Conservation (phyloP, 306 rosid genomes). For the Vigna unguiculata region DNA sequence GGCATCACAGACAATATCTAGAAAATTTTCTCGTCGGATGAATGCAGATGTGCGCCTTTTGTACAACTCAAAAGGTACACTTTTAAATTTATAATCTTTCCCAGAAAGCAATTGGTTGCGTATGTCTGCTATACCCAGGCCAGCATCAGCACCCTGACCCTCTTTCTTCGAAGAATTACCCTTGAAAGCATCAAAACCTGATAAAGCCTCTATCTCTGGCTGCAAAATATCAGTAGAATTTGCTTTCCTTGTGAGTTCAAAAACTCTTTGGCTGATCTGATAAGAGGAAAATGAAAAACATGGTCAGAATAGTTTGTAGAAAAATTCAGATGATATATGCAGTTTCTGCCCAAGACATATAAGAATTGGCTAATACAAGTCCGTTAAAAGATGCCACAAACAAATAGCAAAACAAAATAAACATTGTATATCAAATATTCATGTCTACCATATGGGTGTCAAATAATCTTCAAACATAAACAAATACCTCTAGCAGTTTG, state of each 20-base stretch:
- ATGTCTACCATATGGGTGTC: background rate
- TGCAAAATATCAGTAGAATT: slow-evolving; percentile 50
- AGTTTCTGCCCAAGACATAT: slow-evolving; percentile 12
- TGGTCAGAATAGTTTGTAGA: slow-evolving; percentile 17
- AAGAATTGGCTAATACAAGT: background rate
- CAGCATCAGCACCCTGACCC: slow-evolving; percentile 19
- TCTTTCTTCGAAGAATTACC: slow-evolving; percentile 47
- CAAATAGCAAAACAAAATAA: background rate
- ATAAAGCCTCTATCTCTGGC: slow-evolving; percentile 51
- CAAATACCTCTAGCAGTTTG: background rate
- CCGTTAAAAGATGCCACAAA: slow-evolving; percentile 5
- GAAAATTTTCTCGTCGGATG: slow-evolving; percentile 66
- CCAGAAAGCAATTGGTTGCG: slow-evolving; percentile 43
- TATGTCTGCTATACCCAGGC: slow-evolving; percentile 43
- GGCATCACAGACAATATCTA: slow-evolving; percentile 81
- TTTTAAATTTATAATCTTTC: slow-evolving; percentile 54
- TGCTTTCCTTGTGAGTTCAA: slow-evolving; percentile 65
- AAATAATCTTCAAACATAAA: background rate
- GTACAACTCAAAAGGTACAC: slow-evolving; percentile 82
- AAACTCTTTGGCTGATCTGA: slow-evolving; percentile 91
- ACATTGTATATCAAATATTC: background rate
- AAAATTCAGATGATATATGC: slow-evolving; percentile 13
- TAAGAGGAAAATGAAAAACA: slow-evolving; percentile 40
- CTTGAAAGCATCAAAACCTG: slow-evolving; percentile 43
- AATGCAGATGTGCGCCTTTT: slow-evolving; percentile 79